Evolutionary conservation across 768 basidiomycete genomes (phyloP), one percentile per base, ranked within the genome.

Genomic region (Boletellus emodensis): DNA sequence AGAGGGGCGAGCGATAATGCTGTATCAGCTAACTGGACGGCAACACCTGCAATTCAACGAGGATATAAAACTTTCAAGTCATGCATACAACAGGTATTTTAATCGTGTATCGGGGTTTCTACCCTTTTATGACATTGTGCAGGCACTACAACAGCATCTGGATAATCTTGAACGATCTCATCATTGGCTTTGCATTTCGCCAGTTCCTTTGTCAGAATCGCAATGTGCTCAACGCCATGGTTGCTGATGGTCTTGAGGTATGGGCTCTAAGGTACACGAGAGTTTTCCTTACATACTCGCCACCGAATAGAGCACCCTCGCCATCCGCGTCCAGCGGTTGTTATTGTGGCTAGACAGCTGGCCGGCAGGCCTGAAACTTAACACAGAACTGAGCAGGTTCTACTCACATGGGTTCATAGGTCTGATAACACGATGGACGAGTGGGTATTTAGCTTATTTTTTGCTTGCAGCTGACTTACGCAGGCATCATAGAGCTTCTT

Each of bases 341-440:
- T 73, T 97, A 2, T 59, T 75, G 1, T 97, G 94, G 94, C 76
- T 99, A 12, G 88, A 96, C 64, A 82, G 87, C 53, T 98, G 95
- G 95, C 95, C 95, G 0, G 93, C 85, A 2, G 95, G 96, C 1
- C 71, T 99, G 36, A 99, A 99, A 68, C 83, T 99, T 46, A 98
- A 98, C 61, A 90, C 91, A 0, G 90, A 97, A 58, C 77, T 99
- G n/a, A 90, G 91, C 58, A 73, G 76, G 22, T 87, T 96, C 63
- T 87, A 91, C 60, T 82, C 85, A n/a, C 77, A 83, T 51, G 75
- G 79, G 0, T 84, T 96, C 44, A 72, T 85, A 3, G 77, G 76
- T 22, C 54, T 90, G 13, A 78, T 90, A 14, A 74, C 73, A 1
- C 59, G 79, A 3, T 97, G 92, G 91, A 81, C 77, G 6, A 70